Base-by-base conservation (phyloP, 371 early-diverging fungal genomes). In the Cokeromyces recurvatus region DNA sequence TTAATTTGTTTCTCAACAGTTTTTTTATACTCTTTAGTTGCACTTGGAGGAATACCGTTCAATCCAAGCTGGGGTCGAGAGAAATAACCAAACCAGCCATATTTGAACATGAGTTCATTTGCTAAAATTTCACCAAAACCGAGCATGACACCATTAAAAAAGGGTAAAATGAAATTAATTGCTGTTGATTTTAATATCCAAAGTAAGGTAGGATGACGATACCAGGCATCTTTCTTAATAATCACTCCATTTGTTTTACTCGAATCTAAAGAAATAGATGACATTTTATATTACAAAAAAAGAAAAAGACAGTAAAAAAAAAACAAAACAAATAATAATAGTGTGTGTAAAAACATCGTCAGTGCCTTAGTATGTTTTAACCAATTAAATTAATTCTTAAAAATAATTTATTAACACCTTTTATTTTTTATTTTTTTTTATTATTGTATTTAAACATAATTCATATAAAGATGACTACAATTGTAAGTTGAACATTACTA, bases 111-210 rank as follows among this genome's bases (percentile, higher is more conserved):
- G 15, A 85, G 52, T 54, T 89, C 90, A 62, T 89, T 87, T 20
- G 90, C 87, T 42, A 86, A 76, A 24, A 89, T 88, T 63, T 89
- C 90, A 42, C 90, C 90, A 69, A 89, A 82, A 14, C 90, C 90
- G 24, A 86, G 67, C 82, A 89, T 87, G 38, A 88, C 82, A 22
- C 90, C 90, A 22, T 84, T 85, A 48, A 89, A 69, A 48, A 89
- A 88, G 4, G 90, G 90, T 9, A 89, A 61, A 12, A 85, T 14
- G 39, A 84, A 71, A 51, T 84, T 81, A 57, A 82, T 69, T 11
- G 82, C 79, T 4, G 74, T 59, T n/a, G 71, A 70, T 41, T 64
- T 66, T 1, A 76, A 24, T 3, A 68, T 37, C 61, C 66, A 67
- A 7, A 70, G 12, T 8, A 78, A 49, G 1, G 68, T 67, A 27